These are phyloP conservation scores for Camellia granthamiana DNA, from an alignment of 148 eudicot species.

Conservation along the genomic window DNA sequence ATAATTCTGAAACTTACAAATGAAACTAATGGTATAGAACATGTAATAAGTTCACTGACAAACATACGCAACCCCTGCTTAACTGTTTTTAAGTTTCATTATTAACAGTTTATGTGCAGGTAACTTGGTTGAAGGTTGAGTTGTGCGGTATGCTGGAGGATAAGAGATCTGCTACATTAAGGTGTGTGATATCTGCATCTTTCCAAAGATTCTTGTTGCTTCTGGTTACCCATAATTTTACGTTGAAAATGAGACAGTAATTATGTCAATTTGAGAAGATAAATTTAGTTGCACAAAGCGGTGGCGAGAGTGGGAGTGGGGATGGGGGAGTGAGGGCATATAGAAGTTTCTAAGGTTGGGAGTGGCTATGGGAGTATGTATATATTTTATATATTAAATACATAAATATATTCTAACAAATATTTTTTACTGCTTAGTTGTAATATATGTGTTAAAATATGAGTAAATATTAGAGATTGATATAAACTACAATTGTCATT, in stretches of 20 bases:
- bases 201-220: neutral
- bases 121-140: slow-evolving; percentile 75
- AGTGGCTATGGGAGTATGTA: no score
- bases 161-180: slow-evolving; percentile 68
- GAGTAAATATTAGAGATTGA: no score
- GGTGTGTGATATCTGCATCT: slow-evolving; percentile 42
- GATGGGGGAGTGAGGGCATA: no score
- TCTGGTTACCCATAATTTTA: neutral
- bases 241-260: neutral
- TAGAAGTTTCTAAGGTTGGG: no score
- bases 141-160: slow-evolving; percentile 78
- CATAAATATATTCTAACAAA: no score
- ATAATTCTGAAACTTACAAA: neutral
- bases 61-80: neutral
- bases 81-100: slow-evolving; percentile 4
- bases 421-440: no score
- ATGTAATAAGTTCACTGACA: neutral
- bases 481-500: no score
- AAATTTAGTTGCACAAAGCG: neutral
- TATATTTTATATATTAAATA: no score
- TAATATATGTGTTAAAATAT: no score
- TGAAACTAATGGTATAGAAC: neutral
- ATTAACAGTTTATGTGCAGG: slow-evolving; percentile 49
- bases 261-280: slow-evolving; percentile 3
- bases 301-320: no score